These are phyloP conservation scores for sorghum (Sorghum bicolor) DNA, from an alignment of 176 grass and related monocot genomes.

Conservation along the genomic window Sorghum_bicolor_NCBIv3 NC_012878.2:15501-16000, in stretches of 20 bases:
- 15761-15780: not conserved
- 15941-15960: not conserved
- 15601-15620: constrained; percentile 24
- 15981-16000: not conserved
- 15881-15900: not conserved
- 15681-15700: constrained; percentile 72
- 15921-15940: not conserved
- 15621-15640: constrained; percentile 66
- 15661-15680: constrained; percentile 73
- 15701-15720: constrained; percentile 52
- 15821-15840: not conserved
- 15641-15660: constrained; percentile 70
- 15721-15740: constrained; percentile 57
- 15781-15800: not conserved
- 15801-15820: not conserved
- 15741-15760: not conserved
- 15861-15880: not conserved
- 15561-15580: constrained; percentile 75
- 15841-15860: not conserved
- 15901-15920: not conserved
- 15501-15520: constrained; percentile 40
- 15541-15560: constrained; percentile 64
- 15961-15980: not conserved
- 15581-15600: constrained; percentile 70
- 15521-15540: constrained; percentile 46